Evolutionary conservation across 495 filamentous ascomycete genomes (phyloP).

Genomic region (Penicillium canescens): DNA sequence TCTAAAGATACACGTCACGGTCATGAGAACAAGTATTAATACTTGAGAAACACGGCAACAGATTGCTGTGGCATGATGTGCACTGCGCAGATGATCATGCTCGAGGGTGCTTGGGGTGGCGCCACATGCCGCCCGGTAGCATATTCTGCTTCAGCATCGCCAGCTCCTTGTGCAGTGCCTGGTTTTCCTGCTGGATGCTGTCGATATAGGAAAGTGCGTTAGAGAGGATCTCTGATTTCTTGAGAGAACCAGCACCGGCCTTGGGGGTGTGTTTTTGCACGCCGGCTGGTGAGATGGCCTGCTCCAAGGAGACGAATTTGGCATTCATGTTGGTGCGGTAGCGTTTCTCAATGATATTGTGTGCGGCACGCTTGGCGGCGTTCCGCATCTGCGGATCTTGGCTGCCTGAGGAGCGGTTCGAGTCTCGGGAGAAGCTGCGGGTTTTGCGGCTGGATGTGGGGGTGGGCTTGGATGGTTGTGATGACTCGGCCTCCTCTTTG

Average conservation of each 20-base stretch:
- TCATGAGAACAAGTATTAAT: slow-evolving; percentile 11
- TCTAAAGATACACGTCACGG: slow-evolving; percentile 24
- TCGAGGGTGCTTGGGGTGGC: slow-evolving; percentile 17
- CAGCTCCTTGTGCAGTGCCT: slow-evolving; percentile 40
- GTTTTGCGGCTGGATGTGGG: slow-evolving; percentile 29
- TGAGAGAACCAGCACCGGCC: slow-evolving; percentile 36
- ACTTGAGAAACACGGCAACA: background rate
- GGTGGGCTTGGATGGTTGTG: slow-evolving; percentile 16
- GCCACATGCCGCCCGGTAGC: slow-evolving; percentile 35
- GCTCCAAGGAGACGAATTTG: slow-evolving; percentile 48
- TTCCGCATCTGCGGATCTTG: slow-evolving; percentile 35
- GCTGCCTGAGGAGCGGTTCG: slow-evolving; percentile 22
- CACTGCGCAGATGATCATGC: slow-evolving; percentile 5
- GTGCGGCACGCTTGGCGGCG: slow-evolving; percentile 49
- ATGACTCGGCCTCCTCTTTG: slow-evolving; percentile 25
- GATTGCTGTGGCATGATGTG: background rate
- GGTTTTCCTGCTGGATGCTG: slow-evolving; percentile 45
- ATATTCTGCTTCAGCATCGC: slow-evolving; percentile 36
- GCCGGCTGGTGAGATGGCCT: slow-evolving; percentile 34
- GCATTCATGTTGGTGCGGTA: slow-evolving; percentile 56
- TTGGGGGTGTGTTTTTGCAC: slow-evolving; percentile 25
- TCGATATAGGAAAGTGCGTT: slow-evolving; percentile 72
- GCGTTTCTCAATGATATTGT: slow-evolving; percentile 55
- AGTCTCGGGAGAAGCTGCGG: slow-evolving; percentile 33
- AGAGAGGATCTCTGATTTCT: slow-evolving; percentile 61